These are phyloP conservation scores for Wickerhamomyces chambardii DNA, from an alignment of 805 yeast species.

Conservation along the genomic window DNA sequence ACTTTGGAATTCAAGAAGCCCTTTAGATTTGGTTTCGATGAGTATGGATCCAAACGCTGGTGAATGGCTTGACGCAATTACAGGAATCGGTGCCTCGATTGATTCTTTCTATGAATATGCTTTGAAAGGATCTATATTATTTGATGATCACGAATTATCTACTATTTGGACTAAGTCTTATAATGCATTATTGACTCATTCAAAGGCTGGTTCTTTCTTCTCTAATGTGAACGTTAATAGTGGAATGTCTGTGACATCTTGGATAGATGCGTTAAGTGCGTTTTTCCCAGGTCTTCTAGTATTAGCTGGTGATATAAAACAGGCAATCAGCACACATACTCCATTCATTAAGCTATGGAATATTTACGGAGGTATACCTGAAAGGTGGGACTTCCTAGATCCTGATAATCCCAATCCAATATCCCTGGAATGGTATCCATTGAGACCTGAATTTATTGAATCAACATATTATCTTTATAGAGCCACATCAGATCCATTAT, in stretches of 20 bases:
- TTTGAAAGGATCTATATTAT: constrained; percentile 64
- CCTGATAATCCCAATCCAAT: constrained; percentile 26
- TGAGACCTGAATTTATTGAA: constrained; percentile 88
- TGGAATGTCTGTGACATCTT: constrained; percentile 43
- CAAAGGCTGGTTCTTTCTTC: constrained; percentile 42
- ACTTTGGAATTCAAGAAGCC: constrained; percentile 61
- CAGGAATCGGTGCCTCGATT: constrained; percentile 87
- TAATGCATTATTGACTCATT: constrained; percentile 44
- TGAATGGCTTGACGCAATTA: constrained; percentile 44
- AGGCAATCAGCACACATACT: constrained; percentile 54
- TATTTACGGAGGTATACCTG: constrained; percentile 75
- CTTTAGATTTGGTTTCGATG: constrained; percentile 67
- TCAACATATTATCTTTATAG: constrained; percentile 76
- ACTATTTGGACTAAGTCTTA: constrained; percentile 56
- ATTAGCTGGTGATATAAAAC: constrained; percentile 61
- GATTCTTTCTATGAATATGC: constrained; percentile 92
- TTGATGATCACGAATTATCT: constrained; percentile 45
- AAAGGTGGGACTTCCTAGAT: constrained; percentile 58
- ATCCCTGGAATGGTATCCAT: constrained; percentile 81
- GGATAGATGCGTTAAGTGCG: constrained; percentile 86
- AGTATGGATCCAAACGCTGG: constrained; percentile 54
- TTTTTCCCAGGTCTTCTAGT: constrained; percentile 86
- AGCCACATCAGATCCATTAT: constrained; percentile 83
- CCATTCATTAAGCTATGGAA: constrained; percentile 73
- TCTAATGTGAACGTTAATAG: constrained; percentile 44